These are phyloP conservation scores for Boletellus deceptivus DNA, from an alignment of 1,284 basidiomycete species.

Conservation along the genomic window DNA sequence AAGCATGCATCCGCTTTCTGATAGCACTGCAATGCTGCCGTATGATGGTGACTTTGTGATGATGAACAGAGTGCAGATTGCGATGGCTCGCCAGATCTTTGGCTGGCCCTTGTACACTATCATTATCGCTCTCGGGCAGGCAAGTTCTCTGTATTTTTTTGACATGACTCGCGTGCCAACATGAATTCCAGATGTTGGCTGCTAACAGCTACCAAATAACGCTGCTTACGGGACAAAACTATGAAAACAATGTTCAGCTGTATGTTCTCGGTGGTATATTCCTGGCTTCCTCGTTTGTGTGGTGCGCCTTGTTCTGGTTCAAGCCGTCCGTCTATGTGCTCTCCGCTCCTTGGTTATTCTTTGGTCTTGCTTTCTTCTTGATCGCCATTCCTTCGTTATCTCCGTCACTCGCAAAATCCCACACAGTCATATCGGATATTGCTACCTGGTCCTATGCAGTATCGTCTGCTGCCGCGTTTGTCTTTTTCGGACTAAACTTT, in stretches of 20 bases:
- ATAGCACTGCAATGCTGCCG: slow-evolving; percentile 55
- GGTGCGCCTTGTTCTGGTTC: slow-evolving; percentile 88
- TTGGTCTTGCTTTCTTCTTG: slow-evolving; percentile 84
- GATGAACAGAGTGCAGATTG: slow-evolving; percentile 81
- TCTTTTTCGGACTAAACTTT: slow-evolving; percentile 93
- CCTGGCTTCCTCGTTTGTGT: slow-evolving; percentile 78
- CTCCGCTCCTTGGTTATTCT: slow-evolving; percentile 86
- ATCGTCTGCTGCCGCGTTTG: slow-evolving; percentile 85
- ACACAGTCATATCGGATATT: slow-evolving; percentile 65
- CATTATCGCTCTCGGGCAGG: slow-evolving; percentile 81
- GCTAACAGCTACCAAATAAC: slow-evolving; percentile 96
- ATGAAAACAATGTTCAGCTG: slow-evolving; percentile 77
- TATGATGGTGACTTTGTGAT: slow-evolving; percentile 57
- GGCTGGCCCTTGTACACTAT: slow-evolving; percentile 92
- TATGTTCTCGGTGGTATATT: slow-evolving; percentile 89
- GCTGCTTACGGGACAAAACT: slow-evolving; percentile 81
- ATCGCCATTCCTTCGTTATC: slow-evolving; percentile 83
- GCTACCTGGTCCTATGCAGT: slow-evolving; percentile 90
- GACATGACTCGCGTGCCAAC: slow-evolving; percentile 1
- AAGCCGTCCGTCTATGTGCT: slow-evolving; percentile 87
- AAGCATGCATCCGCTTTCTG: slow-evolving; percentile 47
- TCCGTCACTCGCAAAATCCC: slow-evolving; percentile 57
- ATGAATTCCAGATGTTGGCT: slow-evolving; percentile 60
- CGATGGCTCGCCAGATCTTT: slow-evolving; percentile 70
- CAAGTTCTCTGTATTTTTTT: slow-evolving; percentile 30